Percentiles rank a stretch among this genome's conserved stretches.
Evolutionary conservation across 1,139 yeast genomes (phyloP).

Genomic region (Yamadazyma kanchanaburiensis): DNA sequence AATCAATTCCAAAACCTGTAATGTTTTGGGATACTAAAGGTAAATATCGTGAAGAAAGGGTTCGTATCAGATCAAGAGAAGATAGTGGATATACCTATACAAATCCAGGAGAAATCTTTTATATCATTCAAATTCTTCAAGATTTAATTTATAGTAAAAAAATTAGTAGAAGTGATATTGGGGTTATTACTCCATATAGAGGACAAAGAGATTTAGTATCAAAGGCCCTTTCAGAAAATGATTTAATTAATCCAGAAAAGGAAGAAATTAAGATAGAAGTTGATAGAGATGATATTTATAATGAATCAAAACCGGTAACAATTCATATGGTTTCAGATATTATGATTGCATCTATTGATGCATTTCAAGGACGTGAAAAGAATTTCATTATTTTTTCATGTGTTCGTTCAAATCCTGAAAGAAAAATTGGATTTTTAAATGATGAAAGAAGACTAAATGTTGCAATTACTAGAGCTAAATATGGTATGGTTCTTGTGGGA

Average conservation of each 20-base stretch:
- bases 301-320: constrained; percentile 48
- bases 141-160: constrained; percentile 53
- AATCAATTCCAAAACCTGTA: constrained; percentile 45
- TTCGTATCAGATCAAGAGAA: constrained; percentile 43
- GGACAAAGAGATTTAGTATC: constrained; percentile 69
- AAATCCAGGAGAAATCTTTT: constrained; percentile 50
- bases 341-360: constrained; percentile 68
- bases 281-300: constrained; percentile 54
- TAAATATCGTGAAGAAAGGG: constrained; percentile 39
- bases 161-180: constrained; percentile 49
- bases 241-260: constrained; percentile 53
- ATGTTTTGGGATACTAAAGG: constrained; percentile 51
- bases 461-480: constrained; percentile 61
- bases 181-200: constrained; percentile 69
- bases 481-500: constrained; percentile 55
- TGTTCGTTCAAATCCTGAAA: constrained; percentile 51
- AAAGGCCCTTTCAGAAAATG: constrained; percentile 43
- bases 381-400: constrained; percentile 58
- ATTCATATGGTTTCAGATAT: constrained; percentile 63
- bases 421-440: constrained; percentile 54
- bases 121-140: constrained; percentile 44
- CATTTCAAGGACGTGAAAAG: constrained; percentile 67
- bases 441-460: constrained; percentile 60
- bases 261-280: constrained; percentile 47
- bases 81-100: constrained; percentile 52